Percentiles rank a stretch among this genome's conserved stretches.
phyloP scores from a whole-genome alignment of 176 grass and related monocot genomes.

The Ampelocalamus luodianensis region DNA sequence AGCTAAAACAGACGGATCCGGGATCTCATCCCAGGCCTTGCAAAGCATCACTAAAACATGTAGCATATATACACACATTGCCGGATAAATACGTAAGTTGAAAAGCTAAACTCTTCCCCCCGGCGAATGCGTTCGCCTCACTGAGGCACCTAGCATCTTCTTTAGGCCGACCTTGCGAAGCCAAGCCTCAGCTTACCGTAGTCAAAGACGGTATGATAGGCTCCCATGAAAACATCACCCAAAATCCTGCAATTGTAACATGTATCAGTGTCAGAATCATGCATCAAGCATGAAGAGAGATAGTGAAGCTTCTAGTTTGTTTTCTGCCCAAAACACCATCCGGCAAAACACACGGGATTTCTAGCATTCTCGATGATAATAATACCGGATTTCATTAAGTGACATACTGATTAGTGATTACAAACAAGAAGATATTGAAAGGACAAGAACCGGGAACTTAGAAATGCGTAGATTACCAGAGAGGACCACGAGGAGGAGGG shows the following conservation, averaged over 20 bases:
- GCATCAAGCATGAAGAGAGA: neutral
- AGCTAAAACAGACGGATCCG: slow-evolving; percentile 18
- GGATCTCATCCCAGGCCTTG: neutral
- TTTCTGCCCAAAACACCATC: neutral
- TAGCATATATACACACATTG: slow-evolving; percentile 43
- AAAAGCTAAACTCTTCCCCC: slow-evolving; percentile 26
- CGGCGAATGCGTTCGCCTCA: slow-evolving; percentile 30
- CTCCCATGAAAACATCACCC: slow-evolving; percentile 98
- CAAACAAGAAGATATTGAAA: neutral
- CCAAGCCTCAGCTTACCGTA: slow-evolving; percentile 77
- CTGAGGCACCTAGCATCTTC: neutral
- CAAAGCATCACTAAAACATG: slow-evolving; percentile 39
- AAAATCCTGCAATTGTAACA: slow-evolving; percentile 73
- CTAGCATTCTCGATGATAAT: neutral
- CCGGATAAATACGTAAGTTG: slow-evolving; percentile 29
- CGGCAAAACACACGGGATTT: neutral
- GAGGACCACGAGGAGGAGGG: slow-evolving; percentile 79
- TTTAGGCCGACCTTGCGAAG: slow-evolving; percentile 75
- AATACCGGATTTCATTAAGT: neutral
- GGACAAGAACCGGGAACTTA: neutral
- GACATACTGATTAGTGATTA: neutral
- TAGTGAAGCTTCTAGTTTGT: neutral
- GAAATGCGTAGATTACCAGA: slow-evolving; percentile 63
- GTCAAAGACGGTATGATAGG: slow-evolving; percentile 88
- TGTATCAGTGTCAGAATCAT: neutral